Base-by-base conservation (phyloP, 495 filamentous ascomycete species). In the Rostrohypoxylon terebratum region DNA sequence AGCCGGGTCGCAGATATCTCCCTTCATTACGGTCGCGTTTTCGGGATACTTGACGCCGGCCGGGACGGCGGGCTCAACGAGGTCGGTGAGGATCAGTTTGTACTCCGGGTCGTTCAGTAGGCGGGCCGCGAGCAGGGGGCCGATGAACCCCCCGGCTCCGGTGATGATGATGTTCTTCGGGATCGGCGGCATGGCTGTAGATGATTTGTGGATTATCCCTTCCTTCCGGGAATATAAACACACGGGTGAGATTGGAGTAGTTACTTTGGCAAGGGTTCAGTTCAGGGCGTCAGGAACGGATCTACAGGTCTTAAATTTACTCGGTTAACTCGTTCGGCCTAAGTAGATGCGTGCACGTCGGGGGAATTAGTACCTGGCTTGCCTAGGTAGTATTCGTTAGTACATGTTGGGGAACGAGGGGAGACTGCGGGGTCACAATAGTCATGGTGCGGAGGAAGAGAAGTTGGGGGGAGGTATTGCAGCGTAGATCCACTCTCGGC, bases 141-240 rank as follows among this genome's bases (percentile, higher is more conserved):
- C 91, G 69, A 93, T 84, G 69, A 92, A 91, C 36, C 91, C 91
- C 33, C 85, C 88, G 31, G 90, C 91, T 47, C 91, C 91, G 33
- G 90, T 92, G 76, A 93, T 90, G 79, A 93, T 85, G 75, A 92
- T 89, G 42, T 87, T 85, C 82, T 89, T 88, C 38, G 70, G 70
- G 62, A 48, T 53, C 47, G 66, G 66, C 40, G 58, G 9, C 73
- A 77, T 77, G 58, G 57, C n/a, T 63, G n/a, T 10, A 16, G 25
- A 1, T 20, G 16, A 45, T 10, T 33, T 6, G 25, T 23, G 34
- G 9, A 16, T n/a, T 28, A 16, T 20, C 40, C 1, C 25, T 45
- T 25, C 20, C 11, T 23, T 25, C 38, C 21, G 40, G 38, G 21
- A 33, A 25, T 57, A 55, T 5, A 7, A 9, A 38, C 16, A 36